Evolutionary conservation across 2,329 filamentous ascomycete genomes (phyloP), one percentile per base, ranked within the genome.

Genomic region (Arthrinium phaeospermum): DNA sequence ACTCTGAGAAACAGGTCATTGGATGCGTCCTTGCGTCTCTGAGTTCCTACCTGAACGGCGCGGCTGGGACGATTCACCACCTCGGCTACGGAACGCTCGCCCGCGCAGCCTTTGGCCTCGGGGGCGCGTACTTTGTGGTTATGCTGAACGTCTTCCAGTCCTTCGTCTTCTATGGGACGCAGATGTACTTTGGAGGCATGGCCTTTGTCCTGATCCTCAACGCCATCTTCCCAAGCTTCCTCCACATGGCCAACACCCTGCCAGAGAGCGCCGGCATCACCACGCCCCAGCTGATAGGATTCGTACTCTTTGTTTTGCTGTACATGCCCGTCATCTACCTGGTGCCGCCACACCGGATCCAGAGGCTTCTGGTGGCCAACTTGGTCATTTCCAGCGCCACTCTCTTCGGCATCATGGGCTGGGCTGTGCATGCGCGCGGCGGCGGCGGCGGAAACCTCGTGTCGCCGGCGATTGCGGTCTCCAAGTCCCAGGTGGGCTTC

Each of bases 271-370:
- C 73, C 10, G 73, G 72, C n/a, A 80, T 82, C 46, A 82, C 81
- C 0, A 81, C 78, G 7, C 74, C 77, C 27, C 76, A 77, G 51
- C 75, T 82, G 74, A 64, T 81, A 46, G 77, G 76, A 61, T 77
- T 73, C 67, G 69, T 72, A 12, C 68, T 74, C 5, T 74, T 74
- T 64, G 70, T 72, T 22, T 13, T 73, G 16, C 45, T 74, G 24
- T 74, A 73, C 69, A 57, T 74, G 16, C 73, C 73, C n/a, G 46
- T 73, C 49, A 71, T 74, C 64, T 74, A 73, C 64, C 72, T 70
- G 14, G 68, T 74, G 1, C 72, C 69, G 12, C 73, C 73, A 24
- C 70, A 74, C 34, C 72, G 49, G n/a, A 47, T 74, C 22, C 72
- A 74, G 37, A 71, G 46, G 41, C 71, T 72, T 57, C 53, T 71